A percentile compares a stretch with the other conserved stretches of the same genome.
These are phyloP conservation scores for Spinellus fusiger DNA, from an alignment of 192 early-diverging fungal genomes.

Conservation along the genomic window DNA sequence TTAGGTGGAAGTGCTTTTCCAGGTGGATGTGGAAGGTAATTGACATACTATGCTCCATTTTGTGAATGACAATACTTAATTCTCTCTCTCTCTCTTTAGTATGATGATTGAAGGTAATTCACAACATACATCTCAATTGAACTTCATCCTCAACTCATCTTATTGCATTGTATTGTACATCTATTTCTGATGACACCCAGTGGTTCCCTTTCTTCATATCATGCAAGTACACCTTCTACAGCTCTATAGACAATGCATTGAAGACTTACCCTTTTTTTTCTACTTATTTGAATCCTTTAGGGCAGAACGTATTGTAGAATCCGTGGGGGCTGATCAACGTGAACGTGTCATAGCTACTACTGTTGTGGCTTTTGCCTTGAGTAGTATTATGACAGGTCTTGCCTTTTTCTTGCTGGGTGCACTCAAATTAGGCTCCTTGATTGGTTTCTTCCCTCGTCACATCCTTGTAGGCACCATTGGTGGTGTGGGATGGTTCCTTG, in stretches of 20 bases:
- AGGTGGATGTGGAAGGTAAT: conserved; percentile 86
- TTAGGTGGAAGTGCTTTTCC: conserved; percentile 85
- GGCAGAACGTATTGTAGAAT: conserved; percentile 55
- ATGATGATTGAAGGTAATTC: conserved; percentile 59
- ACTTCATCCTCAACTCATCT: neutral
- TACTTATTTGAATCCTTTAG: conserved; percentile 16
- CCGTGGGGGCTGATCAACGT: conserved; percentile 52
- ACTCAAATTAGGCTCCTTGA: conserved; percentile 71
- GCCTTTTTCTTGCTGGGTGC: conserved; percentile 82
- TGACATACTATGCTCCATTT: conserved; percentile 18
- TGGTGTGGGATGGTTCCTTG: conserved; percentile 91
- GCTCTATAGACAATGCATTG: too few relatives aligned
- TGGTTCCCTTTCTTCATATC: conserved; percentile 34
- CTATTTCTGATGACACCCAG: neutral
- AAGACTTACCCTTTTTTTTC: neutral
- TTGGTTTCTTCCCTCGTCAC: conserved; percentile 84
- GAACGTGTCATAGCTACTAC: conserved; percentile 82
- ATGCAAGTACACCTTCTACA: conserved; percentile 17
- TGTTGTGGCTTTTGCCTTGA: conserved; percentile 81
- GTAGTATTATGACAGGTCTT: conserved; percentile 83
- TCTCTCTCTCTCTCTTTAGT: conserved; percentile 1
- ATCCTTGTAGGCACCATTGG: conserved; percentile 95
- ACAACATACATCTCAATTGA: neutral
- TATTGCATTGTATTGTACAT: neutral
- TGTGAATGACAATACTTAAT: neutral